A percentile compares a stretch with the other conserved stretches of the same genome.
phyloP scores from a whole-genome alignment of 2,329 filamentous ascomycete species.

The Annulohypoxylon truncatum region DNA sequence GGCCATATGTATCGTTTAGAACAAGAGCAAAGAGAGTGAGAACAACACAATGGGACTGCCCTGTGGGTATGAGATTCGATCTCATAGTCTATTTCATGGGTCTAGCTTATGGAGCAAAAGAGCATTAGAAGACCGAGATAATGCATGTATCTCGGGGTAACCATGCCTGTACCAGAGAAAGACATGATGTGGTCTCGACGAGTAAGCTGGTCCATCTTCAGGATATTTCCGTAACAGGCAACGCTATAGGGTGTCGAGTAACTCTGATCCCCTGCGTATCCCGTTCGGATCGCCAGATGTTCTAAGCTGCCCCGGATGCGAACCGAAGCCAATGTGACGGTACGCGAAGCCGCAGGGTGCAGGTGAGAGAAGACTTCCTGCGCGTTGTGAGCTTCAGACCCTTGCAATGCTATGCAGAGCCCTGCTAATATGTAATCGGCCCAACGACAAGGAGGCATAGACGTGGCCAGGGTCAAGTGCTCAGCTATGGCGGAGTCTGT shows the following conservation, averaged over 20 bases:
- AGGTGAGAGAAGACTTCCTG: constrained; percentile 10
- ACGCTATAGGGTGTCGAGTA: not conserved
- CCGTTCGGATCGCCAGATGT: constrained; percentile 20
- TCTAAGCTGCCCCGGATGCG: constrained; percentile 30
- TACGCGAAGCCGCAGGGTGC: constrained; percentile 23
- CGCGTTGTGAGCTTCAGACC: constrained; percentile 29
- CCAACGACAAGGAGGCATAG: constrained; percentile 24
- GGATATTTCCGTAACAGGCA: constrained; percentile 15
- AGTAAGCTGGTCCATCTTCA: constrained; percentile 9
- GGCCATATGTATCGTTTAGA: constrained; percentile 25
- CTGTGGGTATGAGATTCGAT: constrained; percentile 33
- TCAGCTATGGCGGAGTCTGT: constrained; percentile 21
- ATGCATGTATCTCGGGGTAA: constrained; percentile 34
- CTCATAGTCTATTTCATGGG: constrained; percentile 19
- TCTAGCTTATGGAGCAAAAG: constrained; percentile 21
- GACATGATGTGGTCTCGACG: not conserved
- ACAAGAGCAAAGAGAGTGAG: constrained; percentile 6
- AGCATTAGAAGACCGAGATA: constrained; percentile 22
- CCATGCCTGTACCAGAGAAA: constrained; percentile 19
- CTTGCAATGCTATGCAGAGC: constrained; percentile 26
- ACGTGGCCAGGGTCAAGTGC: constrained; percentile 19
- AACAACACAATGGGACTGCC: constrained; percentile 22
- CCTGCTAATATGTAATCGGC: constrained; percentile 28
- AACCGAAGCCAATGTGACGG: constrained; percentile 38
- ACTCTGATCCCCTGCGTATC: not conserved